phyloP scores from a whole-genome alignment of 768 basidiomycete genomes.

The Termitomyces sp. region DNA sequence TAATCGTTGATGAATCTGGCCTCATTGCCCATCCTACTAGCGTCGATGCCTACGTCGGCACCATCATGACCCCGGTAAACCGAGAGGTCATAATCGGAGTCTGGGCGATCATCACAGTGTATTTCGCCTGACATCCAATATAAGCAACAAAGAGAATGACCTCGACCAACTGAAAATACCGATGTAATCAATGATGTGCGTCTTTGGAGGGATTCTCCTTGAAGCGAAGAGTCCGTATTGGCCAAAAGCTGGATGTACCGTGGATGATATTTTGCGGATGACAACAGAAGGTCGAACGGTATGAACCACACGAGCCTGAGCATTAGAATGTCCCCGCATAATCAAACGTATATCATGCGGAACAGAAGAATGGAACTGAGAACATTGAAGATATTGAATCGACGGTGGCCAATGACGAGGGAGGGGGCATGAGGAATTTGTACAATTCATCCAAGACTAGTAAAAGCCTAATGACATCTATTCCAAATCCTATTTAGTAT shows the following conservation, averaged over 20 bases:
- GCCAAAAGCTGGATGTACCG: constrained; percentile 71
- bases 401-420: constrained; percentile 37
- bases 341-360: constrained; percentile 36
- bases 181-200: constrained; percentile 76
- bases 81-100: constrained; percentile 87
- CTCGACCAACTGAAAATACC: constrained; percentile 25
- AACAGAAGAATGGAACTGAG: constrained; percentile 58
- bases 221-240: constrained; percentile 81
- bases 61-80: constrained; percentile 59
- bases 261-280: constrained; percentile 54
- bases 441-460: background rate
- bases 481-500: background rate
- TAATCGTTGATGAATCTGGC: constrained; percentile 91
- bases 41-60: constrained; percentile 75
- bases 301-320: background rate
- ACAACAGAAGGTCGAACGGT: constrained; percentile 33
- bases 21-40: constrained; percentile 75
- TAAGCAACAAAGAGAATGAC: constrained; percentile 7
- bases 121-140: constrained; percentile 55
- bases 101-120: constrained; percentile 69
- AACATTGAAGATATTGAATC: constrained; percentile 51
- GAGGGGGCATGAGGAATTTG: constrained; percentile 8
- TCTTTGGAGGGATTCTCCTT: constrained; percentile 62
- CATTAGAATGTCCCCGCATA: constrained; percentile 26
- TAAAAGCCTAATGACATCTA: background rate